Base-by-base conservation (phyloP, 257 asterid genomes). In the Solanum clarkiae region DNA sequence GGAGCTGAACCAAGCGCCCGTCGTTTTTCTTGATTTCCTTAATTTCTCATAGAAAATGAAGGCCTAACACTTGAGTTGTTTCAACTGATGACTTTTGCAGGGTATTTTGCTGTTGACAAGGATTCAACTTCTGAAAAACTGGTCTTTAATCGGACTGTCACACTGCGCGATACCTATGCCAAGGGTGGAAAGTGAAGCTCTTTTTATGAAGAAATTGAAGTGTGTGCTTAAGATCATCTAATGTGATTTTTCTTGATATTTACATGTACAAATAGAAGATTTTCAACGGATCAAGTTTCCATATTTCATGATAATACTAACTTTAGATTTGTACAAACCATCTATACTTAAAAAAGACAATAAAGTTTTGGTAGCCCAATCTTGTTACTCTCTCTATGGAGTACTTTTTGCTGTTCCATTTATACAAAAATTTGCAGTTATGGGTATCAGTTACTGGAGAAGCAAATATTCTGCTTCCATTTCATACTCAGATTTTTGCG, bases 61-160 rank as follows among this genome's bases (percentile, higher is more conserved):
- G 14, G 36, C 68, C 75, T 53, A 55, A 75, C 51, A 5, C 70
- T 77, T 42, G 29, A 80, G 54, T 55, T 66, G 16, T 82, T 85
- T 75, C 20, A 32, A 44, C 16, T 62, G 20, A 63, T 87, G 26
- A 51, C 65, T 1, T 8, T 51, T 86, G 15, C 91, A 95, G 97
- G 98, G 80, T 95, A 95, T 88, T 95, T 94, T 84, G 92, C 84
- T 51, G 95, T 92, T 32, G 98, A 95, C 81, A 88, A 85, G 84
- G 95, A 94, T 87, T 94, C 97, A 3, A 69, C 91, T 18, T 83
- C 97, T 59, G 95, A 89, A 63, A 93, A 92, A 88, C 92, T 91
- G 26, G 93, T 94, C 62, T 94, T 94, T 70, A 94, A 95, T 82
- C 92, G 98, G 60, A 92, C 93, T 15, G 98, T 95, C 24, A 95